phyloP scores from a whole-genome alignment of 2,329 filamentous ascomycete genomes.

The Colletotrichum viniferum region DNA sequence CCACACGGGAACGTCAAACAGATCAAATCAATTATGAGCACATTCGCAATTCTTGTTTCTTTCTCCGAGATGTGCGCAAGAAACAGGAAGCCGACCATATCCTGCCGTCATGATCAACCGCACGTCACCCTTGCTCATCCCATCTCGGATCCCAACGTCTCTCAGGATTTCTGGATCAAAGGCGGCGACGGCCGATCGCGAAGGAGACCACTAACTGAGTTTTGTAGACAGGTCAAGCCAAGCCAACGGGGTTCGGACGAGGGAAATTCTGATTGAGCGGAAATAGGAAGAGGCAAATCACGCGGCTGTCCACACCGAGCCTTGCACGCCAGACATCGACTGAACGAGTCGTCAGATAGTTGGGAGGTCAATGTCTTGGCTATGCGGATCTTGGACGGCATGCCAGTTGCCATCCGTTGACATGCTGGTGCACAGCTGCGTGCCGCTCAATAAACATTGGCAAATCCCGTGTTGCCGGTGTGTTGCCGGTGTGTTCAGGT shows the following conservation, averaged over 20 bases:
- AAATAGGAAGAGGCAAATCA: background rate
- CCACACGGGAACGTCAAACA: background rate
- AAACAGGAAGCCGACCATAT: background rate
- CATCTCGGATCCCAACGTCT: background rate
- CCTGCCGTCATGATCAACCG: background rate
- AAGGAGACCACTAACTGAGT: background rate
- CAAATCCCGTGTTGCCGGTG: background rate
- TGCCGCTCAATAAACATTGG: conserved; percentile 4
- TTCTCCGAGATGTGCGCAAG: background rate
- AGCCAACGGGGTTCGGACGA: background rate
- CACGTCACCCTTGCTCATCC: background rate
- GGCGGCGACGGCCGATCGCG: background rate
- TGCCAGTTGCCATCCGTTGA: conserved; percentile 16
- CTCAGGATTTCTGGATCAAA: background rate
- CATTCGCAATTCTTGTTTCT: background rate
- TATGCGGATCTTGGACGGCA: background rate
- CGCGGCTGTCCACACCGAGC: background rate
- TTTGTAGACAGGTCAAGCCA: background rate
- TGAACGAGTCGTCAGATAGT: background rate
- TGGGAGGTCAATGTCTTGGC: background rate
- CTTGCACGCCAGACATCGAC: background rate
- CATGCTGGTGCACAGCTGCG: conserved; percentile 6
- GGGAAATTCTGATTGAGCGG: background rate
- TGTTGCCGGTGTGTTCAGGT: background rate
- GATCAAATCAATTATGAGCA: background rate